These are phyloP conservation scores for Penicillium antarcticum DNA, from an alignment of 495 filamentous ascomycete genomes.

Conservation along the genomic window DNA sequence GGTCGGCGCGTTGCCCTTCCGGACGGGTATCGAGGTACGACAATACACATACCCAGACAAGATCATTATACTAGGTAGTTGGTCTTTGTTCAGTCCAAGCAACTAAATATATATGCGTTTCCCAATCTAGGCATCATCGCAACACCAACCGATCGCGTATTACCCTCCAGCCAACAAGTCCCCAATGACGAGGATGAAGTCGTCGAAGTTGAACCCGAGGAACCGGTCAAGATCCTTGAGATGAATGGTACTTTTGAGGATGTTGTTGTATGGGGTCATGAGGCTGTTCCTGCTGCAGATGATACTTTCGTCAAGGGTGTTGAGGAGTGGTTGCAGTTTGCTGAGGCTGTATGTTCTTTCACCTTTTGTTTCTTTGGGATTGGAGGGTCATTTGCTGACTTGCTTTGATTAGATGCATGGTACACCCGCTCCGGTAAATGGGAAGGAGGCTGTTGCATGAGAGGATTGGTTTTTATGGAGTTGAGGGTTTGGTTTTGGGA, in stretches of 20 bases:
- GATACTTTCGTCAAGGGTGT: constrained; percentile 67
- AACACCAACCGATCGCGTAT: constrained; percentile 31
- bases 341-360: constrained; percentile 52
- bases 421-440: neutral
- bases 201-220: constrained; percentile 33
- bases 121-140: constrained; percentile 36
- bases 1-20: constrained; percentile 68
- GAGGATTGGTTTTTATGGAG: neutral
- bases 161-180: constrained; percentile 21
- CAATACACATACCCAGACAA: neutral
- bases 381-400: neutral
- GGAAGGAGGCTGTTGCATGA: neutral
- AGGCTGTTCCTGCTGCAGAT: constrained; percentile 62
- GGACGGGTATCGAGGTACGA: constrained; percentile 66
- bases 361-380: neutral
- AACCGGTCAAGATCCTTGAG: constrained; percentile 58
- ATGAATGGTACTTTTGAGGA: constrained; percentile 69
- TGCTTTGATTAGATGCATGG: constrained; percentile 32
- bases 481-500: neutral
- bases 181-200: constrained; percentile 45
- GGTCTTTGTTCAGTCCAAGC: neutral
- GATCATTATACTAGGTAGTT: neutral
- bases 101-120: neutral
- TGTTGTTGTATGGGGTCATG: constrained; percentile 82
- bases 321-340: constrained; percentile 82